These are phyloP conservation scores for Fusarium stilboides DNA, from an alignment of 2,329 filamentous ascomycete species.

Conservation along the genomic window DNA sequence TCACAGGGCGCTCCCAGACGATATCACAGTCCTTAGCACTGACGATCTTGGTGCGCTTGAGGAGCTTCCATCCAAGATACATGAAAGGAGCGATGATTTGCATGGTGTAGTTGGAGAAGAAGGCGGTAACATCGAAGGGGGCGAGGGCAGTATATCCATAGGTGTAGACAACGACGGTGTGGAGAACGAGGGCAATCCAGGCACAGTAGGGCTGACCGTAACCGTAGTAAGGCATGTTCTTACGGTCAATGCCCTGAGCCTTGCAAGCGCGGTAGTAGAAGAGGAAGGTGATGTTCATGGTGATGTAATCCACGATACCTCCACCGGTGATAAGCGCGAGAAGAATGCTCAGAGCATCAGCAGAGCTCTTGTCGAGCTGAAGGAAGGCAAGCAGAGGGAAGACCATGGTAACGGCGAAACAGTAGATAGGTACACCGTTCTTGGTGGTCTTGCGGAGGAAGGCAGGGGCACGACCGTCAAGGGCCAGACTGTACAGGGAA, in stretches of 20 bases:
- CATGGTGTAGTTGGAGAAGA: conserved; percentile 67
- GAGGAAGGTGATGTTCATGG: conserved; percentile 70
- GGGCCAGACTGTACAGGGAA: conserved; percentile 69
- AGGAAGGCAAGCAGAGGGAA: conserved; percentile 64
- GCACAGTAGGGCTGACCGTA: conserved; percentile 49
- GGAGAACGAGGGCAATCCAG: conserved; percentile 37
- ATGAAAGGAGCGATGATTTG: conserved; percentile 62
- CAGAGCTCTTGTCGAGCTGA: conserved; percentile 58
- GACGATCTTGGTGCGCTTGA: conserved; percentile 68
- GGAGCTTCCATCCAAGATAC: conserved; percentile 70
- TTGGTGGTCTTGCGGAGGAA: conserved; percentile 68
- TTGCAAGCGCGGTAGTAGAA: conserved; percentile 69
- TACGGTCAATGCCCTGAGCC: conserved; percentile 62
- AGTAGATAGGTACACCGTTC: conserved; percentile 69
- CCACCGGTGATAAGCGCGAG: conserved; percentile 63
- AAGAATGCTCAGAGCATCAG: conserved; percentile 61
- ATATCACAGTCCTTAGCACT: conserved; percentile 66
- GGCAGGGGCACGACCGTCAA: conserved; percentile 66
- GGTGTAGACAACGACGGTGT: conserved; percentile 54
- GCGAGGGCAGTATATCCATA: conserved; percentile 68
- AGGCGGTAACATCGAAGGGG: conserved; percentile 63
- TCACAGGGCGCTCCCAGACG: conserved; percentile 66
- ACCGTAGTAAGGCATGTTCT: conserved; percentile 65
- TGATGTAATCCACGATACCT: conserved; percentile 66
- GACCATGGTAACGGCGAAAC: conserved; percentile 63